Evolutionary conservation across 2,329 filamentous ascomycete genomes (phyloP), one percentile per base, ranked within the genome.

Genomic region (Trichophyton simii): DNA sequence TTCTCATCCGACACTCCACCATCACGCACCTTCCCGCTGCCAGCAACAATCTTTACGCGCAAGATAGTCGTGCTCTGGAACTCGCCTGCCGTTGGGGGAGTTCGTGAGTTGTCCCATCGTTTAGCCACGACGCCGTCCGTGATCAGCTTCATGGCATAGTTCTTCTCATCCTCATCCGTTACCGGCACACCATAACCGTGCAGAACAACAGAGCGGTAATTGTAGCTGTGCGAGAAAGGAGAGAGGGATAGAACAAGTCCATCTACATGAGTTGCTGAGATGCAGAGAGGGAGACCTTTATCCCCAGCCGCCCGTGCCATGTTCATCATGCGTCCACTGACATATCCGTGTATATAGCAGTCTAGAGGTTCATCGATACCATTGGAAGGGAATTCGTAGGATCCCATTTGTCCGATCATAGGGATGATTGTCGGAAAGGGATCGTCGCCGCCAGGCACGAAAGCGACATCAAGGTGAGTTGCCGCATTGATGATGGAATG

Each of bases 361-460:
- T 91, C 86, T 3, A 90, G 78, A 0, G 86, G 83, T 65, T 90
- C 85, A 58, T 81, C 79, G 18, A 67, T 72, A 59, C 79, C 78
- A 15, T 83, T 79, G 60, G 81, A 85, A 3, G 86, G 86, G 62
- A 77, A 76, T 7, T 79, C 78, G 70, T 86, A 94, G 25, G 85
- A 88, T 11, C 84, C 88, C 80, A 94, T 87, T 67, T 88, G 85
- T 59, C 88, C 89, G 68, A 95, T 88, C 89, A 95, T 92, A 64
- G 90, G 90, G 1, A 95, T 80, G 60, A 87, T 85, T 59, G 84
- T 82, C 2, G 89, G 89, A 69, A 91, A 94, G 0, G 87, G 85
- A 60, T 84, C 82, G 52, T 78, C 75, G 0, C 80, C 75, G 3
- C 78, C 77, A 1, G 82, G 78, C 58, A 80, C 83, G 79, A 95